Evolutionary conservation across 2,329 filamentous ascomycete species (phyloP).

Genomic region (Trichoderma aggressivum): DNA sequence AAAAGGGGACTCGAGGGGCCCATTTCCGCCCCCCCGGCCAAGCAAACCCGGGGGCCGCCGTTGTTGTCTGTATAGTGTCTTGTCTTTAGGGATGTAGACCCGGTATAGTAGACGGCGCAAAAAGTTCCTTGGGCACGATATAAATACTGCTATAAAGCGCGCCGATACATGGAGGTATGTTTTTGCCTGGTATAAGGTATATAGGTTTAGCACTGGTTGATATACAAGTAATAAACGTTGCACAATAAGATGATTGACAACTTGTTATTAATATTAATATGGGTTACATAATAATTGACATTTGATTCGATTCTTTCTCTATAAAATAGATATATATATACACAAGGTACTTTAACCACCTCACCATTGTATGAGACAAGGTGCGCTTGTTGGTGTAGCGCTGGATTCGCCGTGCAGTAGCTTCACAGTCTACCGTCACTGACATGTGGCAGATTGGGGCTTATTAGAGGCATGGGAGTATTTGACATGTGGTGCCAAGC

Average conservation of each 20-base stretch:
- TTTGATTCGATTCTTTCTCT: neutral
- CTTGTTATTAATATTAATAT: neutral
- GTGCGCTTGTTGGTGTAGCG: neutral
- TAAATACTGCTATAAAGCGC: constrained; percentile 1
- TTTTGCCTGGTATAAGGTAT: constrained; percentile 6
- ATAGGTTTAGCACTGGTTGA: constrained; percentile 10
- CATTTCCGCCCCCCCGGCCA: neutral
- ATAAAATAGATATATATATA: neutral
- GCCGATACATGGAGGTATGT: constrained; percentile 12
- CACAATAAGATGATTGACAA: neutral
- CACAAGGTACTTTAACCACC: no score
- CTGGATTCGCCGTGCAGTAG: neutral
- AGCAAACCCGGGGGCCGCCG: neutral
- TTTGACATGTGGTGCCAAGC: no score
- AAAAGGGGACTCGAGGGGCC: neutral
- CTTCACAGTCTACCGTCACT: neutral
- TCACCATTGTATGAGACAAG: neutral
- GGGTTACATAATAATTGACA: neutral
- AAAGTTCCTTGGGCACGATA: constrained; percentile 9
- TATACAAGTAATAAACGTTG: constrained; percentile 14
- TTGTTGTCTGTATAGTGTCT: neutral
- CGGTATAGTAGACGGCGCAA: constrained; percentile 13
- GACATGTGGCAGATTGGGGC: neutral
- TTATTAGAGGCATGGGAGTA: neutral
- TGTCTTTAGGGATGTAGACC: neutral